A percentile compares a stretch with the other conserved stretches of the same genome.
These are phyloP conservation scores for Hypocrella siamensis DNA, from an alignment of 2,329 filamentous ascomycete species.

Conservation along the genomic window DNA sequence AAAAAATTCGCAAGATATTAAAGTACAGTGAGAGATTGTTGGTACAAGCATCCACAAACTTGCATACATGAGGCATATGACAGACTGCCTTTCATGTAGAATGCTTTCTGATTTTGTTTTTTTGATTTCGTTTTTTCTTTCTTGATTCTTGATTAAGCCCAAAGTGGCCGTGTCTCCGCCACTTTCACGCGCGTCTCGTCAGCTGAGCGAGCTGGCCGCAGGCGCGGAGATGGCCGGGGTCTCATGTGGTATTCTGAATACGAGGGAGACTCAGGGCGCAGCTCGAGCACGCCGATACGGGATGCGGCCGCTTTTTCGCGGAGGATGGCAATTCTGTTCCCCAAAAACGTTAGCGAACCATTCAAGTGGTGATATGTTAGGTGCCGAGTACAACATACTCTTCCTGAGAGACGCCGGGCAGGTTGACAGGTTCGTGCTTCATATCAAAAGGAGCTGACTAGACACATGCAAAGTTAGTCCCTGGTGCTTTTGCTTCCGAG, in stretches of 20 bases:
- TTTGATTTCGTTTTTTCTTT: too few species aligned
- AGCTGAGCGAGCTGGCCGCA: conserved; percentile 1
- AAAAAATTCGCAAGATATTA: too few species aligned
- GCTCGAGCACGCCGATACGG: conserved; percentile 28
- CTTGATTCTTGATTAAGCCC: too few species aligned
- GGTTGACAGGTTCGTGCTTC: conserved; percentile 32
- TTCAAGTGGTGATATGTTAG: too few species aligned
- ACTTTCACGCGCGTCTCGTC: neutral
- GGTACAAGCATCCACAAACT: too few species aligned
- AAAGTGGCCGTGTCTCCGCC: conserved; percentile 1
- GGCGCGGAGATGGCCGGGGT: conserved; percentile 4
- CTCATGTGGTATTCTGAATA: conserved; percentile 4
- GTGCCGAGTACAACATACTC: conserved; percentile 33
- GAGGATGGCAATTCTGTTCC: conserved; percentile 28
- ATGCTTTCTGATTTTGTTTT: too few species aligned
- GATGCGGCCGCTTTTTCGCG: conserved; percentile 36
- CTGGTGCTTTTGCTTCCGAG: neutral
- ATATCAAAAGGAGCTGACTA: conserved; percentile 46
- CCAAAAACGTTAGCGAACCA: neutral
- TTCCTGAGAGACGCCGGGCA: conserved; percentile 41
- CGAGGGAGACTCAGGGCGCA: conserved; percentile 2
- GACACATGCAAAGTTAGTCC: neutral
- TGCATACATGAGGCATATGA: too few species aligned
- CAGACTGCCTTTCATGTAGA: too few species aligned
- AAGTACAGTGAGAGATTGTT: too few species aligned